These are phyloP conservation scores for Suillus clintonianus DNA, from an alignment of 768 basidiomycete genomes.

Conservation along the genomic window DNA sequence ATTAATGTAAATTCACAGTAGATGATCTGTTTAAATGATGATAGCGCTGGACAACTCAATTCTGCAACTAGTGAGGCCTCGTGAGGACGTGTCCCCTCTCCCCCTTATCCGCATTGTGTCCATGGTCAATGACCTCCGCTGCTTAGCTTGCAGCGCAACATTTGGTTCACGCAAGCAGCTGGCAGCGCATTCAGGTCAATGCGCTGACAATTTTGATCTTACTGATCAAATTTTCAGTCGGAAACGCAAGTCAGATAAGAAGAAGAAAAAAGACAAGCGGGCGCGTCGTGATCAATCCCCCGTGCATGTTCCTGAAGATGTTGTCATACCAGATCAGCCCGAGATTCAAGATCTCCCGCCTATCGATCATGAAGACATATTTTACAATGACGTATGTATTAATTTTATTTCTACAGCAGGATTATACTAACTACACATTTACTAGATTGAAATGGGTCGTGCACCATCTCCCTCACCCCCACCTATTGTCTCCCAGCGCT, in stretches of 20 bases:
- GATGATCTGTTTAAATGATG: too few species aligned
- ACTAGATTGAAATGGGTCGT: neutral
- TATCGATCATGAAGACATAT: neutral
- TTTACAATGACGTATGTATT: neutral
- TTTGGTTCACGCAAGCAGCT: neutral
- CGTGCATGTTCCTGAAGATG: too few species aligned
- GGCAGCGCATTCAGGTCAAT: neutral
- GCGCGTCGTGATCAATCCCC: too few species aligned
- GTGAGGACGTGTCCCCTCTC: too few species aligned
- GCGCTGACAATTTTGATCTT: neutral
- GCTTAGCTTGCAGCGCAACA: neutral
- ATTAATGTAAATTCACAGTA: too few species aligned
- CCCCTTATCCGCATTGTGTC: too few species aligned
- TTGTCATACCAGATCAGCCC: too few species aligned
- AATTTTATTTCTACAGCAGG: neutral
- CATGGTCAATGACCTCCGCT: too few species aligned
- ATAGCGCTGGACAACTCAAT: too few species aligned
- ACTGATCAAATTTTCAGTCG: neutral
- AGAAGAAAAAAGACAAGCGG: too few species aligned
- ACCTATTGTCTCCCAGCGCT: neutral
- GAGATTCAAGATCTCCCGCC: neutral
- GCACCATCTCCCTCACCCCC: neutral
- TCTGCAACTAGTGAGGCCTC: too few species aligned
- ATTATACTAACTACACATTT: neutral
- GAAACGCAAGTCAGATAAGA: too few species aligned